Base-by-base conservation (phyloP, 2,329 filamentous ascomycete genomes). In the Pleoardoris graminearum region DNA sequence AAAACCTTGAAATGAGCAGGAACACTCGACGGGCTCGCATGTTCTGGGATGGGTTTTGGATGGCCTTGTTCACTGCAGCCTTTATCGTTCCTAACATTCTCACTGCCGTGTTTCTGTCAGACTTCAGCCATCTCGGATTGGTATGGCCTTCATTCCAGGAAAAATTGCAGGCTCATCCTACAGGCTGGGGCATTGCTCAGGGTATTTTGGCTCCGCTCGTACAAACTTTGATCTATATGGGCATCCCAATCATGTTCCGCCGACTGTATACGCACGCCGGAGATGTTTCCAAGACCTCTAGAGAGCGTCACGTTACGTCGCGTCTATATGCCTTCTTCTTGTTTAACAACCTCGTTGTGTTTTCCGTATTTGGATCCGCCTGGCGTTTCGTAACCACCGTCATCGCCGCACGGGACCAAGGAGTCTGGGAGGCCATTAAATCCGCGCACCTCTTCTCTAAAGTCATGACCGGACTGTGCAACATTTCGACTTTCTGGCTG, bases 291-390 rank as follows among this genome's bases (percentile, higher is more conserved):
- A 97, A 97, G 75, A 96, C 90, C 0, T 89, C 90, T 23, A 85
- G 94, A 48, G 94, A 99, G 71, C 83, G 90, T 17, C 93, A 97
- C 72, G 94, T 97, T 47, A 82, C 93, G 52, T 86, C 85, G 57
- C 95, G 95, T 71, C 81, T 99, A 1, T 99, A 95, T 74, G 84
- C 88, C n/a, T 99, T 99, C 78, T 97, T 97, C 75, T 84, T 97
- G 47, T 91, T 99, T 80, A 97, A 99, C 82, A 97, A 97, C 70
- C 75, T 97, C 49, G 78, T 97, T 57, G 86, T 97, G 46, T 97
- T 97, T 74, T 96, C 91, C 4, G 78, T 96, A 7, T 97, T 97
- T 73, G 91, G 90, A 37, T 86, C 89, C 0, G 76, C 91, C n/a
- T 97, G 89, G 88, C 79, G 80, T 0, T 94, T 92, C 62, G 80